These are phyloP conservation scores for Neodidymelliopsis sp. DNA, from an alignment of 2,329 filamentous ascomycete genomes.

Conservation along the genomic window DNA sequence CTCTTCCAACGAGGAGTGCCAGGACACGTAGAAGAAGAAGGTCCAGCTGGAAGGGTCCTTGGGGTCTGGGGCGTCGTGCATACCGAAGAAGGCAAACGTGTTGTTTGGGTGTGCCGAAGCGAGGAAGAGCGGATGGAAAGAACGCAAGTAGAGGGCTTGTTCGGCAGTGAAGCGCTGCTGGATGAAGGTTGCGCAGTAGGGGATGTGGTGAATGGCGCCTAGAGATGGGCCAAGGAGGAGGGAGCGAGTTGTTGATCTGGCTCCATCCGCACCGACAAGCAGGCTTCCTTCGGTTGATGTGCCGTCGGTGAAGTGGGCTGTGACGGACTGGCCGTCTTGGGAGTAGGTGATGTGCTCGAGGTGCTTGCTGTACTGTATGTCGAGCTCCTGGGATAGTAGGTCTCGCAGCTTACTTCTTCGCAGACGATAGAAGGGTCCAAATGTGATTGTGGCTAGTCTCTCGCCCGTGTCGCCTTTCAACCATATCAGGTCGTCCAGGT, in stretches of 20 bases:
- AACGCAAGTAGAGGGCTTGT: conserved; percentile 54
- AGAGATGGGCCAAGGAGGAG: conserved; percentile 38
- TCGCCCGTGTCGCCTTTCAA: conserved; percentile 48
- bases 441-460: conserved; percentile 41
- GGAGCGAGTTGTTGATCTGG: conserved; percentile 41
- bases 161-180: conserved; percentile 53
- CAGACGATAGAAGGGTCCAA: conserved; percentile 48
- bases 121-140: conserved; percentile 56
- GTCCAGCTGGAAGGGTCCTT: conserved; percentile 53
- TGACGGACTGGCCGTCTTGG: conserved; percentile 41
- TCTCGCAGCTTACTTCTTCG: conserved; percentile 44
- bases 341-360: conserved; percentile 47
- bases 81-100: conserved; percentile 56
- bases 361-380: conserved; percentile 50
- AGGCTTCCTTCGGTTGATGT: conserved; percentile 38
- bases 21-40: conserved; percentile 60
- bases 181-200: conserved; percentile 56
- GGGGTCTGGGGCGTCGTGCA: conserved; percentile 51
- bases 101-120: conserved; percentile 54
- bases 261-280: conserved; percentile 50
- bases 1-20: conserved; percentile 50
- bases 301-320: conserved; percentile 47
- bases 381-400: conserved; percentile 38
- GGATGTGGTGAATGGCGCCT: conserved; percentile 48
- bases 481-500: conserved; percentile 44